phyloP scores from a whole-genome alignment of 306 rosid genomes.

The Rubus idaeus region DNA sequence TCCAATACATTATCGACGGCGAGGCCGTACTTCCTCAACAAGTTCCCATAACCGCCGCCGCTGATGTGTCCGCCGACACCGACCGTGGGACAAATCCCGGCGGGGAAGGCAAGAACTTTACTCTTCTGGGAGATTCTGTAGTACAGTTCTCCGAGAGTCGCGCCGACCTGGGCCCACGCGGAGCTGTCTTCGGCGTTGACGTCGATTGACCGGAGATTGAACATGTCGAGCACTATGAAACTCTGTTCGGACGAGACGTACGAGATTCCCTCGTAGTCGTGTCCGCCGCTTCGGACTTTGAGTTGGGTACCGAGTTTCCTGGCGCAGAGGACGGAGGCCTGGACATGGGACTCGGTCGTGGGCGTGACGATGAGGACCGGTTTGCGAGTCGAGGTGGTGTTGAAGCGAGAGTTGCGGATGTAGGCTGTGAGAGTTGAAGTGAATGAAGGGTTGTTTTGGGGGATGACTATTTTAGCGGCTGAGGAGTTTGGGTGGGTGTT shows the following conservation, averaged over 20 bases:
- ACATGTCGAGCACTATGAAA: constrained; percentile 74
- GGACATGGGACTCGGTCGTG: constrained; percentile 45
- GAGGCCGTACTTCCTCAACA: constrained; percentile 66
- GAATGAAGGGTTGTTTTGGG: constrained; percentile 45
- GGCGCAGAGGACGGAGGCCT: constrained; percentile 56
- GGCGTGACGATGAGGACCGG: constrained; percentile 68
- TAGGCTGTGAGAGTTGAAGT: constrained; percentile 62
- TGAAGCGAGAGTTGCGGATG: constrained; percentile 73
- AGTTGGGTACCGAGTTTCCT: constrained; percentile 43
- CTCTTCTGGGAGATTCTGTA: constrained; percentile 63
- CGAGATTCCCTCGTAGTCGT: constrained; percentile 72
- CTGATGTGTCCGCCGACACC: constrained; percentile 82
- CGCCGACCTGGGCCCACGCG: constrained; percentile 62
- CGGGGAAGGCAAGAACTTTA: constrained; percentile 63
- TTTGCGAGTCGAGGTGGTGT: constrained; percentile 61
- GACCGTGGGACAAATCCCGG: constrained; percentile 68
- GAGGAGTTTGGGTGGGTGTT: constrained; percentile 35
- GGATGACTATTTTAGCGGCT: constrained; percentile 28
- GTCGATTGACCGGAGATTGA: constrained; percentile 46
- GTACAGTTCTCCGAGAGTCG: constrained; percentile 73
- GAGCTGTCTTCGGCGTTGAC: constrained; percentile 43
- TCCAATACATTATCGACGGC: constrained; percentile 65
- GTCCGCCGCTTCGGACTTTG: constrained; percentile 80
- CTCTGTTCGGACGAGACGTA: constrained; percentile 50
- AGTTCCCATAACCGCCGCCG: constrained; percentile 81